Conservation (phyloP, 139 green algal species). For the Chlorella sorokiniana region DNA sequence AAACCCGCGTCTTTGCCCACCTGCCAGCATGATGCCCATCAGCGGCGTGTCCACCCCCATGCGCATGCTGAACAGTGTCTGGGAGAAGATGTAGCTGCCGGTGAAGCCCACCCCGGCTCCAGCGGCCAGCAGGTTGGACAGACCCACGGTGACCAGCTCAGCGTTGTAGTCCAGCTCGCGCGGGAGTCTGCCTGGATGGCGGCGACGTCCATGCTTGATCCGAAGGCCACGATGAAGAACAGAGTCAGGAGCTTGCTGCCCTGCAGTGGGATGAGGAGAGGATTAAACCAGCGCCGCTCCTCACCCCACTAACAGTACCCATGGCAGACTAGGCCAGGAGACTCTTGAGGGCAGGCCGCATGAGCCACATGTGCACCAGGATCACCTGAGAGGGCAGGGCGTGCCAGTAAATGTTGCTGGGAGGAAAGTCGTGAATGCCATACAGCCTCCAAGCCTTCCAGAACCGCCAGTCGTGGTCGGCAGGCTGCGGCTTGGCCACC, state of each 20-base stretch:
- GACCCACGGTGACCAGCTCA: slow-evolving; percentile 72
- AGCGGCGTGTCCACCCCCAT: slow-evolving; percentile 42
- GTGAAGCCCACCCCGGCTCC: slow-evolving; percentile 75
- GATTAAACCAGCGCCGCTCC: too few relatives aligned
- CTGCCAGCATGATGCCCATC: slow-evolving; percentile 39
- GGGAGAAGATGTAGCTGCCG: slow-evolving; percentile 80
- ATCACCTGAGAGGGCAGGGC: slow-evolving; percentile 59
- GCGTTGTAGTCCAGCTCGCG: slow-evolving; percentile 76
- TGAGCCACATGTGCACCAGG: too few relatives aligned
- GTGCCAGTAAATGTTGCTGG: slow-evolving; percentile 55
- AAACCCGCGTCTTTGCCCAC: too few relatives aligned
- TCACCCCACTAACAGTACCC: too few relatives aligned
- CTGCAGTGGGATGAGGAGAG: too few relatives aligned
- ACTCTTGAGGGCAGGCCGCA: too few relatives aligned
- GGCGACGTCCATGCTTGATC: slow-evolving; percentile 74
- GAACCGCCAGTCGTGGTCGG: slow-evolving; percentile 48
- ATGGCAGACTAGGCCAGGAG: too few relatives aligned
- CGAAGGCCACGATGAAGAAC: slow-evolving; percentile 83
- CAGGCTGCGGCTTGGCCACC: slow-evolving; percentile 61
- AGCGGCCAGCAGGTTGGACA: slow-evolving; percentile 70
- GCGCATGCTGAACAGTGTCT: slow-evolving; percentile 63
- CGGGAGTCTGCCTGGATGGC: slow-evolving; percentile 40
- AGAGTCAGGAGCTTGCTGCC: slow-evolving; percentile 70
- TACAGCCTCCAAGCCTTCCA: slow-evolving; percentile 77
- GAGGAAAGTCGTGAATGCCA: slow-evolving; percentile 52